Evolutionary conservation across 352 stramenopile species (phyloP), one percentile per base, ranked within the genome.

Genomic region (Globisporangium viniferum): DNA sequence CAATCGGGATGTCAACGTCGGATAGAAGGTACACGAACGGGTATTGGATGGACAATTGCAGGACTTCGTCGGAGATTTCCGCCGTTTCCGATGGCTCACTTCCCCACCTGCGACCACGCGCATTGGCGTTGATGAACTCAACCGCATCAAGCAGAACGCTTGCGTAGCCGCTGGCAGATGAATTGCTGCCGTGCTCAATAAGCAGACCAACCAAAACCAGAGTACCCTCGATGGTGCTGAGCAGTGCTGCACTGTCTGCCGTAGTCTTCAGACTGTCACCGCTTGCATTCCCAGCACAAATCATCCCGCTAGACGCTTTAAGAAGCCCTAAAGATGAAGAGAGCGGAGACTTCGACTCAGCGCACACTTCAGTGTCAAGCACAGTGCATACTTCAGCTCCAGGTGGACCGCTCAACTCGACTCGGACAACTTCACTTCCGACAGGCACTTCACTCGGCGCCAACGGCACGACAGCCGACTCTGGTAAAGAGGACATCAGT

Each of bases 1-100:
- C 5, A 15, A 9, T 1, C 3, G 33, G 48, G 12, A 35, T 22
- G 46, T 49, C 29, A 3, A 2, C 0, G 3, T 22, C 31, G 0
- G 4, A 18, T 14, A 29, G 48, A 5, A 67, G 9, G 35, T 59
- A 66, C 31, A 20, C 61, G 35, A 66, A 66, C 48, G 61, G 61
- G 15, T 59, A 49, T 24, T 10, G 3, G 6, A 66, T 5, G 8
- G 31, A 24, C 14, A 33, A 22, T 12, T 3, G 20, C 4, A 59
- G 24, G 4, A 39, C 10, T 5, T 51, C 44, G 48, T 51, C 48
- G 8, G 48, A 7, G 15, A 57, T 59, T 9, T 31, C 46, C 6
- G 5, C 31, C 12, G 39, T 3, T 9, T 59, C 60, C 8, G 10
- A 36, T 22, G 44, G 14, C 15, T 55, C 48, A 22, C 24, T 55